Conservation (phyloP, 768 basidiomycete species). For the Suillus occidentalis region DNA sequence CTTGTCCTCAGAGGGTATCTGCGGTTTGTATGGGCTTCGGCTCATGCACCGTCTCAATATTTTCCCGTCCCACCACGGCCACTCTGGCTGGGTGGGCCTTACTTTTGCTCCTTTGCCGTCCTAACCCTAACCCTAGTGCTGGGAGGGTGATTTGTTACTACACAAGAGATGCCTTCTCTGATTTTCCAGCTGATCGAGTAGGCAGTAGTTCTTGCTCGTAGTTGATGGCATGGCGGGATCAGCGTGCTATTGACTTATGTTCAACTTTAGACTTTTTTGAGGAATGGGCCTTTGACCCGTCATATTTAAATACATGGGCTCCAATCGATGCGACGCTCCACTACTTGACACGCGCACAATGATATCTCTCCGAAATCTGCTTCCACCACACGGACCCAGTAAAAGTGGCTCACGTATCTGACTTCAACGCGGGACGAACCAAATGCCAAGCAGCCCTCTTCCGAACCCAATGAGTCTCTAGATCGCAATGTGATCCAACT, state of each 20-base stretch:
- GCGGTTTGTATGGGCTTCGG: constrained; percentile 58
- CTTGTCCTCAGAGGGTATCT: constrained; percentile 47
- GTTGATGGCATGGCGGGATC: no score
- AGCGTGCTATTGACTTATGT: background rate
- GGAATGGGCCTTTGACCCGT: no score
- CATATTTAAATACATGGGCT: no score
- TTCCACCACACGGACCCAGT: background rate
- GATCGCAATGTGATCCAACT: background rate
- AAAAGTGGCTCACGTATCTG: background rate
- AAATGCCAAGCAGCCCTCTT: background rate
- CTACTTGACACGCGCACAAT: background rate
- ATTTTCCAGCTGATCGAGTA: no score
- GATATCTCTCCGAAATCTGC: background rate
- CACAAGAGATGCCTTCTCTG: no score
- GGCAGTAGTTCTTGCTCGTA: no score
- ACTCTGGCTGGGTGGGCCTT: constrained; percentile 51
- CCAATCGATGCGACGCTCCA: background rate
- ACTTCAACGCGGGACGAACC: background rate
- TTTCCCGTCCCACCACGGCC: constrained; percentile 69
- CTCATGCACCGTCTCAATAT: constrained; percentile 80
- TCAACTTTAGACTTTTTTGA: no score
- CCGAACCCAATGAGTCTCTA: background rate
- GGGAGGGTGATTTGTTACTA: no score
- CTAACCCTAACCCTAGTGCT: constrained; percentile 30
- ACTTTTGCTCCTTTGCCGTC: constrained; percentile 15